Conservation (phyloP, 1,284 basidiomycete genomes). For the Earliella scabrosa region DNA sequence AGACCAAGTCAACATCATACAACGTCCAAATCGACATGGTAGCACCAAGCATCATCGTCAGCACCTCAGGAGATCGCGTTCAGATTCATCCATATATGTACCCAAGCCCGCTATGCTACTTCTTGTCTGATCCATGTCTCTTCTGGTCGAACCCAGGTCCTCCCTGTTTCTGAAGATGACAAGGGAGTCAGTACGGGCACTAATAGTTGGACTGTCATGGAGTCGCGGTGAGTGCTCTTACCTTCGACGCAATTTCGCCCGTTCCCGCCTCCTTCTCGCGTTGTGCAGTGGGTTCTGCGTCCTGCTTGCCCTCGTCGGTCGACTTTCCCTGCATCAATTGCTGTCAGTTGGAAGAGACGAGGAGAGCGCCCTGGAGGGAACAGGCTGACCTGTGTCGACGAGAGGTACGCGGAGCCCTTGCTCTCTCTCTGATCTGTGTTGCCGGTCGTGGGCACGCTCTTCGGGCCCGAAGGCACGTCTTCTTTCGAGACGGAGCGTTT, state of each 20-base stretch:
- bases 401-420: conserved; percentile 1
- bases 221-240: neutral
- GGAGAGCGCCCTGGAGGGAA: no score
- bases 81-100: no score
- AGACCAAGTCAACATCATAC: no score
- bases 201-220: no score
- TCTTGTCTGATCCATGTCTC: neutral
- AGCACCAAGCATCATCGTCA: no score
- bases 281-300: neutral
- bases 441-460: conserved; percentile 5
- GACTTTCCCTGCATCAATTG: neutral
- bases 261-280: no score
- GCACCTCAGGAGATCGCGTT: no score
- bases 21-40: no score
- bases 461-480: conserved; percentile 1
- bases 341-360: neutral
- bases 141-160: neutral
- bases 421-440: neutral
- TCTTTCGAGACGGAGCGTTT: conserved; percentile 4
- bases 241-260: conserved; percentile 8
- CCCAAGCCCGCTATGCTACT: no score
- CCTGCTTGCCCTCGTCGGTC: neutral
- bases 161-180: neutral
- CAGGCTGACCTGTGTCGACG: neutral
- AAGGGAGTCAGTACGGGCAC: neutral